Percentiles rank a stretch among this genome's conserved stretches.
These are phyloP conservation scores for Pseudogymnoascus sp. DNA, from an alignment of 2,329 filamentous ascomycete species.

Conservation along the genomic window DNA sequence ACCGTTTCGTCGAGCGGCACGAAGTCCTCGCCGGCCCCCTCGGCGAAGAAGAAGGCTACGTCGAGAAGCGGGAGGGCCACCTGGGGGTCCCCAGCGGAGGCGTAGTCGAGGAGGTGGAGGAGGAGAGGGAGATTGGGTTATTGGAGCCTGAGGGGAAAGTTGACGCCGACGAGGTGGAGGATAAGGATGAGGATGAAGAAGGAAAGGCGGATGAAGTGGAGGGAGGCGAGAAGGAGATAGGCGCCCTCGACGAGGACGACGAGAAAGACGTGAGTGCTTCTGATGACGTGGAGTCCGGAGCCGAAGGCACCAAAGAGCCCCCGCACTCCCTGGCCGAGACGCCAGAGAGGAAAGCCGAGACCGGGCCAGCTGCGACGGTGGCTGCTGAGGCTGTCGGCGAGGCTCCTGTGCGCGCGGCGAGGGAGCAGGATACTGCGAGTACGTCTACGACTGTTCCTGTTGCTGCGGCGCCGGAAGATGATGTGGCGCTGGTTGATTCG, in stretches of 20 bases:
- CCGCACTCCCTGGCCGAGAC: not conserved
- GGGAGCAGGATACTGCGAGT: not conserved
- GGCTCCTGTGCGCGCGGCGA: not conserved
- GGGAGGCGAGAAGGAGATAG: slow-evolving; percentile 13
- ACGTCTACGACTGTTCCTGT: not conserved
- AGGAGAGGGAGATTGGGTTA: slow-evolving; percentile 32
- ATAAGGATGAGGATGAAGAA: slow-evolving; percentile 14
- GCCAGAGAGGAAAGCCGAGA: not conserved
- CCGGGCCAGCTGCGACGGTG: not conserved
- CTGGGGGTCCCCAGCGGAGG: slow-evolving; percentile 26
- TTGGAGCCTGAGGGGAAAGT: slow-evolving; percentile 17
- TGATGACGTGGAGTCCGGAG: not conserved
- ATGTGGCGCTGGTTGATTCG: not conserved
- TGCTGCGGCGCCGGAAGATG: not conserved
- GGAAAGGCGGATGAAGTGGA: slow-evolving; percentile 14
- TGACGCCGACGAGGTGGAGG: not conserved
- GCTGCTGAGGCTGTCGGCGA: not conserved
- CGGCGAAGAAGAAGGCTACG: slow-evolving; percentile 15
- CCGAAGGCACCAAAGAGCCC: not conserved
- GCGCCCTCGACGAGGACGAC: slow-evolving; percentile 15
- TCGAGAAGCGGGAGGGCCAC: slow-evolving; percentile 27
- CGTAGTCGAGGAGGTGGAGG: slow-evolving; percentile 18
- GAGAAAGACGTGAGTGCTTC: slow-evolving; percentile 1
- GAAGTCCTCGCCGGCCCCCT: slow-evolving; percentile 5
- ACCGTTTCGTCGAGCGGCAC: slow-evolving; percentile 12